Percentiles rank a stretch among this genome's conserved stretches.
phyloP scores from a whole-genome alignment of 1,284 basidiomycete genomes.

The Rhodotorula sp. region DNA sequence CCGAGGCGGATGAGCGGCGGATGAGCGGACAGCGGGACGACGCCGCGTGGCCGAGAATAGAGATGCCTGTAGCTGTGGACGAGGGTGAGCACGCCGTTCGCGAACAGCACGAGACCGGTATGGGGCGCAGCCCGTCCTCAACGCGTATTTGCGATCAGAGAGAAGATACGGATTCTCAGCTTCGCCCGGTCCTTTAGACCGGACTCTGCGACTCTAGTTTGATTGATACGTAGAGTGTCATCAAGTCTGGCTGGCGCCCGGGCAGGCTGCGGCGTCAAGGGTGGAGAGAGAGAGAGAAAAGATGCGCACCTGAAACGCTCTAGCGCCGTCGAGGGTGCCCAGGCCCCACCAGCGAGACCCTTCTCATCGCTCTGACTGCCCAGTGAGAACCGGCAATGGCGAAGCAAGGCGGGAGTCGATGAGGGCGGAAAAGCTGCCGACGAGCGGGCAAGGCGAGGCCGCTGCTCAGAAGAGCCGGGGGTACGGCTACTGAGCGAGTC shows the following conservation, averaged over 20 bases:
- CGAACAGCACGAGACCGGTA: not conserved
- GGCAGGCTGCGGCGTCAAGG: not conserved
- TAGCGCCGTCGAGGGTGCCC: not conserved
- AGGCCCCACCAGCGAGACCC: too few species aligned
- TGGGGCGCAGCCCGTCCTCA: not conserved
- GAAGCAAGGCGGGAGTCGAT: not conserved
- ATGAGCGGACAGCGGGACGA: not conserved
- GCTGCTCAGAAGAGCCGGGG: not conserved
- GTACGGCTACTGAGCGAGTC: too few species aligned
- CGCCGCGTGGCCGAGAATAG: not conserved
- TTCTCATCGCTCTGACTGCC: too few species aligned
- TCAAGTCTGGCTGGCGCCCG: not conserved
- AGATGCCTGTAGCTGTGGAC: not conserved
- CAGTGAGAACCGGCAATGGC: not conserved
- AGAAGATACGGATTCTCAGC: constrained; percentile 21
- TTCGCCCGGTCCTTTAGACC: constrained; percentile 1
- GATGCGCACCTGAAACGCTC: not conserved
- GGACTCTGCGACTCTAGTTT: constrained; percentile 25
- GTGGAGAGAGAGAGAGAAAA: not conserved
- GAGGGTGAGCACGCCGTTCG: not conserved
- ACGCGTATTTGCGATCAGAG: not conserved
- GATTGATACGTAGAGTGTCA: constrained; percentile 24
- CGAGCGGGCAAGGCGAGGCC: not conserved
- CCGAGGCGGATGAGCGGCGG: not conserved
- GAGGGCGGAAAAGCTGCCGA: not conserved